Evolutionary conservation across 495 filamentous ascomycete species (phyloP), one percentile per base, ranked within the genome.

Genomic region (Podospora appendiculata): DNA sequence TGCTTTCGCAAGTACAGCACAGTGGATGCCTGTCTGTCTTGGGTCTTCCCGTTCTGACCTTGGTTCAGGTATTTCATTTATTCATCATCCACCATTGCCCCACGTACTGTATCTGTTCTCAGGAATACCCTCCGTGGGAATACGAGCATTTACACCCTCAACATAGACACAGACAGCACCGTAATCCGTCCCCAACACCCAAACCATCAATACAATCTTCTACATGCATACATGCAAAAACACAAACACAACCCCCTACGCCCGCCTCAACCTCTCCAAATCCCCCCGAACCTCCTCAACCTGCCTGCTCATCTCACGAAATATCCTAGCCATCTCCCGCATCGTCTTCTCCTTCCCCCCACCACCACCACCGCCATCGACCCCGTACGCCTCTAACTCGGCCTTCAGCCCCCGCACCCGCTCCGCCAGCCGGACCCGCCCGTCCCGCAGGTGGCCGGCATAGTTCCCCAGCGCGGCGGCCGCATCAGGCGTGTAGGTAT

Each of bases 261-360:
- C 61, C 52, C 57, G 60, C 19, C 61, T 65, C 59, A 86, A 61
- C 40, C 79, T 68, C 55, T 79, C 71, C 53, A 86, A 71, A 61
- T 85, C 83, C 50, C 64, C 73, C 53, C 70, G 68, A 1, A 81
- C 77, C n/a, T 77, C 73, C 49, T 77, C 71, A 7, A 85, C 55
- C 50, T 83, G 75, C 50, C 61, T 67, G 4, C 68, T 67, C 62
- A 85, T 74, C 41, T 73, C 70, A 1, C 73, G 66, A 68, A 80
- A 86, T n/a, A 78, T 76, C 54, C 77, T 72, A 8, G 78, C 78
- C 68, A 84, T 82, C 68, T 85, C 80, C 44, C 63, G 69, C 72
- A 83, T 79, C 42, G 60, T 69, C 53, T 56, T 65, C 62, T 71
- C 71, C 59, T 71, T 75, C 16, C 47, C 65, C 25, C 18, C 41